Conservation (phyloP, 208 protist genomes). For the Acanthamoeba quina region DNA sequence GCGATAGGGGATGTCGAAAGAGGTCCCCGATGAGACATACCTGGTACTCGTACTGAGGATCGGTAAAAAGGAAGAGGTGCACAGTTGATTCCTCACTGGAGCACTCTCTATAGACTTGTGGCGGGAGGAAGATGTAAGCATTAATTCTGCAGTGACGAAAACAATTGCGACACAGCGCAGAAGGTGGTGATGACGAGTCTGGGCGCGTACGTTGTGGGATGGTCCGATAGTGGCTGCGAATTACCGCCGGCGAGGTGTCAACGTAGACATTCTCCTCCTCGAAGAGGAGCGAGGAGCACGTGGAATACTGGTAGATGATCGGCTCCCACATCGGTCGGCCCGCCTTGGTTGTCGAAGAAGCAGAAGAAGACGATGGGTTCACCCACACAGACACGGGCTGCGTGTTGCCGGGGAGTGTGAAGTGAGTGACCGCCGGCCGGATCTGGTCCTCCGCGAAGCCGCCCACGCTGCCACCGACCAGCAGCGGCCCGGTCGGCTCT, state of each 20-base stretch:
- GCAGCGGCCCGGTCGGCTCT: background rate
- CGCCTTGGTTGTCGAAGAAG: background rate
- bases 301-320: constrained; percentile 9
- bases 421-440: background rate
- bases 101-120: background rate
- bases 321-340: background rate
- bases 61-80: constrained; percentile 43
- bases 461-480: background rate
- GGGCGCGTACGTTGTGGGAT: constrained; percentile 11
- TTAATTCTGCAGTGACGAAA: background rate
- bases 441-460: background rate
- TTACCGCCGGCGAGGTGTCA: background rate
- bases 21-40: background rate
- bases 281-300: background rate
- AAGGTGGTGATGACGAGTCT: background rate
- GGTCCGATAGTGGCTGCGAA: constrained; percentile 44
- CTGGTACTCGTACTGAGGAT: background rate
- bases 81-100: background rate
- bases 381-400: background rate
- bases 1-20: background rate
- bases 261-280: constrained; percentile 37
- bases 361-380: background rate
- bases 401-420: background rate
- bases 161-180: background rate
- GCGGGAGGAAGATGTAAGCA: background rate